Base-by-base conservation (phyloP, 257 asterid species). In the Scutellaria barbata region DNA sequence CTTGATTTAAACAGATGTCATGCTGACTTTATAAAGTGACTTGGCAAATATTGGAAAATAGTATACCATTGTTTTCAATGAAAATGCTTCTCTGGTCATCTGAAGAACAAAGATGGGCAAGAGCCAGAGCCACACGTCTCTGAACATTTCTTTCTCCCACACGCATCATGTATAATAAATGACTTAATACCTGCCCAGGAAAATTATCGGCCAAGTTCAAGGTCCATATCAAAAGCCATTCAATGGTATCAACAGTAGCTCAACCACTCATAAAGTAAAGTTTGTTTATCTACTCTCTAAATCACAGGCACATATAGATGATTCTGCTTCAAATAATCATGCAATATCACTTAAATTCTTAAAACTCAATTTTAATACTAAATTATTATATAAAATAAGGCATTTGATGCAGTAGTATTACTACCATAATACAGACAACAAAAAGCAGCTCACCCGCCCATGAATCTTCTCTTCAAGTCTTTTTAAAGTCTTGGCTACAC, bases 401-500 rank as follows among this genome's bases (percentile, higher is more conserved):
- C 35, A 64, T 52, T 35, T 40, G 17, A 10, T n/a, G 70, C 63
- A 61, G 52, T 40, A 68, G 6, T 30, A 53, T 55, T 41, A 60
- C 12, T 30, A 46, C 58, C 50, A 46, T 14, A 16, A 56, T 61
- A 54, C 50, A 55, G 48, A 66, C 56, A 66, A 45, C 37, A 63
- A 52, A 66, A 79, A 25, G 43, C 58, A 61, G 84, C 98, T 88
- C 76, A 95, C 99, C 86, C 98, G 87, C 69, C 98, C 99, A 64
- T 86, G 89, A 81, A 95, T 92, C 86, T 92, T 95, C 85, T 95
- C 99, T 80, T 95, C 98, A 64, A 95, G 83, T 79, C 98, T 86
- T 85, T 95, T 95, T 75, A 95, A 87, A 16, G 99, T 95, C 86
- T 92, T 95, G 69, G 96, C 96, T 39, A 95, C 98, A 79, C 99